Percentiles rank a stretch among this genome's conserved stretches.
Evolutionary conservation across 2,329 filamentous ascomycete species (phyloP).

Genomic region (Calonectria naviculata): DNA sequence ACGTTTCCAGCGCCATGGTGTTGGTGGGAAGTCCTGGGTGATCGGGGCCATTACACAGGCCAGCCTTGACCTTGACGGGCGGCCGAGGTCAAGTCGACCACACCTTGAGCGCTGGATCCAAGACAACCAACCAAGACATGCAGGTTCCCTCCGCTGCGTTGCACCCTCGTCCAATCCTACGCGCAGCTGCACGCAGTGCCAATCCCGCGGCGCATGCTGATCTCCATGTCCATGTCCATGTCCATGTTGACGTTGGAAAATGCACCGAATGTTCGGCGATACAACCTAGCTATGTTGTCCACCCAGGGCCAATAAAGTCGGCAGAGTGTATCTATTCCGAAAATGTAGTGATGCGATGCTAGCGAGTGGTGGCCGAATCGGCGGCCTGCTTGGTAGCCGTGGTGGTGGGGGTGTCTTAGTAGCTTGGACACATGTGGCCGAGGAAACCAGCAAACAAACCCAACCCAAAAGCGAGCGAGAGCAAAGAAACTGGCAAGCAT

Average conservation of each 20-base stretch:
- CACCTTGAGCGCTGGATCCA: conserved; percentile 12
- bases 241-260: conserved; percentile 9
- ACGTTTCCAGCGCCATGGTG: conserved; percentile 36
- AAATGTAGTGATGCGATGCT: conserved; percentile 12
- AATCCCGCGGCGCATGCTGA: conserved; percentile 11
- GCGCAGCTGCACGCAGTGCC: not conserved
- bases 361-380: conserved; percentile 5
- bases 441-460: conserved; percentile 9
- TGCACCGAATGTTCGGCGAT: conserved; percentile 21
- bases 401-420: conserved; percentile 3
- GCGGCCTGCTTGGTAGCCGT: conserved; percentile 4
- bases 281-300: conserved; percentile 1
- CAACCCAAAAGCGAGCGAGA: conserved; percentile 9
- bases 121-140: conserved; percentile 15
- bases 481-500: conserved; percentile 32
- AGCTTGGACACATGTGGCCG: not conserved
- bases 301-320: not conserved
- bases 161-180: conserved; percentile 14
- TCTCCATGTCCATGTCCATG: conserved; percentile 7
- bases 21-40: conserved; percentile 31
- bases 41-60: conserved; percentile 26
- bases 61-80: not conserved
- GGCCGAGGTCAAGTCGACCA: conserved; percentile 12
- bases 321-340: not conserved
- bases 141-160: conserved; percentile 23